Evolutionary conservation across 2,329 filamentous ascomycete genomes (phyloP), one percentile per base, ranked within the genome.

Genomic region (Polytolypa hystricis): DNA sequence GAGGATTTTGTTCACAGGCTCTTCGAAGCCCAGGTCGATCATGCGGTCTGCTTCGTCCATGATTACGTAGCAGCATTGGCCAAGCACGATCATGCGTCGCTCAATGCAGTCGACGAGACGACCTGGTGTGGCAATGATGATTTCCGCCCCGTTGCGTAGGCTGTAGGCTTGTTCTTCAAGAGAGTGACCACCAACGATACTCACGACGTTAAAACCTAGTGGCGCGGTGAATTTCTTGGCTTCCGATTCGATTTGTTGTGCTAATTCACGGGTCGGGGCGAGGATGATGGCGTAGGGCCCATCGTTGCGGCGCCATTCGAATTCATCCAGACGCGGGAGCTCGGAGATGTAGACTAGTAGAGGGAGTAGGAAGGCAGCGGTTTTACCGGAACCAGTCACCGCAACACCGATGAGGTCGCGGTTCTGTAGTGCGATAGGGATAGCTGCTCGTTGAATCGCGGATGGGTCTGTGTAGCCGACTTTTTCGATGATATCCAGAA

Each of bases 31-130:
- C 42, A 96, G 77, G 56, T 98, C 91, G 46, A 98, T 93, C 91
- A 98, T 98, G 38, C 89, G 83, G 64, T 98, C 91, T 25, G 91
- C 91, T 72, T 98, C 91, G 58, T 98, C 91, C 89, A 98, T 95
- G 62, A 98, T 94, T 39, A 96, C 76, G 63, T 96, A 96, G 65
- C 87, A 94, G 61, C 91, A 96, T 62, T 96, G 91, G n/a, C 79
- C 79, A 32, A 96, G 74, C 1, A 98, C 89, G 2, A 96, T 71
- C 19, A 96, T 77, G 21, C 89, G 80, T 12, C 91, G 76, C 60
- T 98, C 91, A 49, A 98, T 91, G 61, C 87, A 96, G 65, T 98
- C 91, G 6, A 96, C 84, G 1, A 98, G 74, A 71, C 91, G 87
- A 64, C 91, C 91, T 0, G 91, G 91, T 0, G 91, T 98, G n/a